Evolutionary conservation across 2,329 filamentous ascomycete species (phyloP).

Genomic region (Aspergillus bombycis): DNA sequence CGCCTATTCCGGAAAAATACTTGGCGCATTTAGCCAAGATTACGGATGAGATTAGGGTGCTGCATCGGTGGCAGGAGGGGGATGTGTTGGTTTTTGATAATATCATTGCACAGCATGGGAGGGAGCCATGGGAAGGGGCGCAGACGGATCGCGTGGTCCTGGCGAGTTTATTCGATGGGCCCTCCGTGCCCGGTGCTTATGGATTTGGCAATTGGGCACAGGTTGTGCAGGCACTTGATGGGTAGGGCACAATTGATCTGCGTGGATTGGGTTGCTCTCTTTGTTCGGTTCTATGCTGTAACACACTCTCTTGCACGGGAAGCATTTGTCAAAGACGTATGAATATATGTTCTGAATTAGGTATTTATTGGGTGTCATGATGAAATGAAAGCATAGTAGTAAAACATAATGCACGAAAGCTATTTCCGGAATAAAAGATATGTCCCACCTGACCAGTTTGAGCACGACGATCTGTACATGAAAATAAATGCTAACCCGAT

Average conservation of each 20-base stretch:
- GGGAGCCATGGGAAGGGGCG: slow-evolving; percentile 53
- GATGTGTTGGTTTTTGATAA: slow-evolving; percentile 56
- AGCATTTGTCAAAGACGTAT: background rate
- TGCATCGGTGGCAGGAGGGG: slow-evolving; percentile 52
- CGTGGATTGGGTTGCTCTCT: too few species aligned
- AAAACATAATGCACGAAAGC: background rate
- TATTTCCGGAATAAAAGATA: slow-evolving; percentile 3
- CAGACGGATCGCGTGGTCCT: slow-evolving; percentile 51
- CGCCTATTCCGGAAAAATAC: slow-evolving; percentile 52
- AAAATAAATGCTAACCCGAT: background rate
- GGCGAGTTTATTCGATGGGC: slow-evolving; percentile 54
- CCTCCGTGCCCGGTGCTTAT: slow-evolving; percentile 50
- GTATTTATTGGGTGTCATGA: background rate
- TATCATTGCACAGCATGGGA: slow-evolving; percentile 53
- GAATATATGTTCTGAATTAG: background rate
- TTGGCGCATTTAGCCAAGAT: slow-evolving; percentile 47
- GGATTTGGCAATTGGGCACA: slow-evolving; percentile 49
- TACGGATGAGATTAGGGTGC: slow-evolving; percentile 54
- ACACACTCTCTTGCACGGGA: background rate
- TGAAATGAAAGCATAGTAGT: background rate
- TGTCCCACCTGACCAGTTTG: background rate
- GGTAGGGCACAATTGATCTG: background rate
- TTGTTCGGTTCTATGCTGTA: too few species aligned
- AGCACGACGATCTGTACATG: background rate
- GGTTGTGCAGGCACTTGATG: slow-evolving; percentile 49